Base-by-base conservation (phyloP, 495 filamentous ascomycete genomes). In the Hypoxylon rickii region DNA sequence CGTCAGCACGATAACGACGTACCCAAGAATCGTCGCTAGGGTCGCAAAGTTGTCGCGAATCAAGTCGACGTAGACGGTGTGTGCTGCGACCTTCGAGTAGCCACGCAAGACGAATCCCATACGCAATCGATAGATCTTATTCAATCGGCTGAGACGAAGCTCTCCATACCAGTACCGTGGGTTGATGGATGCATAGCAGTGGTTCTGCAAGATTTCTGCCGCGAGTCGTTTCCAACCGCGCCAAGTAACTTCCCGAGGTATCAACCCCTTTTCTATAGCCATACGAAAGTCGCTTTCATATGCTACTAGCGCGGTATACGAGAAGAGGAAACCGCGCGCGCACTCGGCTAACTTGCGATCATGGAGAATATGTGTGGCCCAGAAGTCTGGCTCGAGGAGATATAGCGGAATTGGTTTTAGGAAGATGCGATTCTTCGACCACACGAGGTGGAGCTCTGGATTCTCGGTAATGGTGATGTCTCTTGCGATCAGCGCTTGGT, bases 1-100 rank as follows among this genome's bases (percentile, higher is more conserved):
- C 0, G 76, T 74, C 44, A 85, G 66, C 3, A 82, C 77, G 7
- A 84, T 61, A n/a, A 71, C 76, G 16, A 85, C 64, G 51, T 80
- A 86, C 7, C 76, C 73, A 6, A 77, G 71, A 1, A 68, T 65
- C 3, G 73, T 63, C 0, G 75, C 65, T 0, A 85, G 36, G 58
- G 72, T 70, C 1, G 71, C 67, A 21, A 83, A 72, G 45, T 83
- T 79, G 7, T 79, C 71, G 7, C 63, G 63, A 38, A 83, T 70
- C 19, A 79, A 65, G 18, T 63, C 62, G 13, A 44, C 54, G 41
- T 70, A 76, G 17, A 47, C 42, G 0, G 49, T 38, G 31, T 68
- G 60, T 1, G 59, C 58, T 19, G 48, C 33, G 24, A 70, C 49
- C 43, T 51, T 57, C 21, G 65, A 65, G 43, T 67, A 66, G 29